These are phyloP conservation scores for Moringa oleifera DNA, from an alignment of 345 rosid species.

Conservation along the genomic window DNA sequence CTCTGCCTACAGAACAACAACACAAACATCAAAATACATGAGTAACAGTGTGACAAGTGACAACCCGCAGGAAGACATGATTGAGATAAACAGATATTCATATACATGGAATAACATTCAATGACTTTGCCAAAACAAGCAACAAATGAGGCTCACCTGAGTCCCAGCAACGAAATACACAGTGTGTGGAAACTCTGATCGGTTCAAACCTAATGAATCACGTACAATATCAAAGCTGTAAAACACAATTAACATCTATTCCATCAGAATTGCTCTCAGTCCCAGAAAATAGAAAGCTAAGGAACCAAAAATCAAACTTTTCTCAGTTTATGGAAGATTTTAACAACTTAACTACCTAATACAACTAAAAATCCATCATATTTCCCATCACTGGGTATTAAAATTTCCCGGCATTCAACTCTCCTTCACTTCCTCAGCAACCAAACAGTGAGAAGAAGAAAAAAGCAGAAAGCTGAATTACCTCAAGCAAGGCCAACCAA, in stretches of 20 bases:
- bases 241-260: slow-evolving; percentile 9
- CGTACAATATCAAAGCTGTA: slow-evolving; percentile 75
- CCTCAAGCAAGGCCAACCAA: slow-evolving; percentile 99
- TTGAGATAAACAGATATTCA: background rate
- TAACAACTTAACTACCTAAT: too few relatives aligned
- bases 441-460: background rate
- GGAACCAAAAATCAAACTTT: background rate
- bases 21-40: background rate
- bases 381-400: background rate
- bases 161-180: slow-evolving; percentile 85
- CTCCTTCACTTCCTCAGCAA: background rate
- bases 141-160: slow-evolving; percentile 45
- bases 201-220: slow-evolving; percentile 80
- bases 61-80: background rate
- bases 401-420: too few relatives aligned
- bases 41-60: background rate
- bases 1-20: slow-evolving; percentile 63
- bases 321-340: background rate
- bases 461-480: slow-evolving; percentile 7
- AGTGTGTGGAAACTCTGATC: slow-evolving; percentile 85
- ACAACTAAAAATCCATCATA: background rate
- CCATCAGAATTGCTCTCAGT: slow-evolving; percentile 1
- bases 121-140: background rate
- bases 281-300: background rate
- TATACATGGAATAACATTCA: background rate